A percentile compares a stretch with the other conserved stretches of the same genome.
Conservation (phyloP, 192 early-diverging fungal genomes). For the Coemansia sp. region DNA sequence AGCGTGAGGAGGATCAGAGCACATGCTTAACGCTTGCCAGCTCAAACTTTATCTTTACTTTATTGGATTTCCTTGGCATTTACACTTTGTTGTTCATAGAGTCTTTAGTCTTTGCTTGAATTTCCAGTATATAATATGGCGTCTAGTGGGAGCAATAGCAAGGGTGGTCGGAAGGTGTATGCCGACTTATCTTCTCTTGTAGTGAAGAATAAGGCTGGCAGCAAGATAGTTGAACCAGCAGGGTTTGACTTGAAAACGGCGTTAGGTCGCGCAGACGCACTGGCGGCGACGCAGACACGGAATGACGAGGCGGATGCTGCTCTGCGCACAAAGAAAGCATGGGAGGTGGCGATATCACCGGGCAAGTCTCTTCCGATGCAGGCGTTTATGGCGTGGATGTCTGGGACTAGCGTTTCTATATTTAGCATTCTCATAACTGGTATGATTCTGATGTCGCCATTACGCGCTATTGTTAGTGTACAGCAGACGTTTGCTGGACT, state of each 20-base stretch:
- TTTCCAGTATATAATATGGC: neutral
- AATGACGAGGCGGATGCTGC: constrained; percentile 28
- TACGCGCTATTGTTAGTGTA: constrained; percentile 71
- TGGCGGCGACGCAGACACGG: constrained; percentile 5
- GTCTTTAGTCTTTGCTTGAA: neutral
- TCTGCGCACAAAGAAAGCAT: constrained; percentile 80
- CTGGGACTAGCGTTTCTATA: constrained; percentile 92
- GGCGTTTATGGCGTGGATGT: constrained; percentile 99
- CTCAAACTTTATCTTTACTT: neutral
- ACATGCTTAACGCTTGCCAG: neutral
- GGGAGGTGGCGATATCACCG: constrained; percentile 88
- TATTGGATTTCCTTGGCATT: constrained; percentile 1
- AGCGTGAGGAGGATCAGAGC: neutral
- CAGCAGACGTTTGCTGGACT: constrained; percentile 77
- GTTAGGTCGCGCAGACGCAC: constrained; percentile 8
- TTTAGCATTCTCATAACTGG: constrained; percentile 93
- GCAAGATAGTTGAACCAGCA: constrained; percentile 20
- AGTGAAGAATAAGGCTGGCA: constrained; percentile 15
- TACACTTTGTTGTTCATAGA: neutral
- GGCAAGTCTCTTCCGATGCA: constrained; percentile 96
- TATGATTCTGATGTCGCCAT: constrained; percentile 90
- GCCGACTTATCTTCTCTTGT: constrained; percentile 43
- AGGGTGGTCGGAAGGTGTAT: constrained; percentile 24
- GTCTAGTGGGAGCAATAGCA: neutral
- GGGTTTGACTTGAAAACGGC: constrained; percentile 32